Evolutionary conservation across 2,329 filamentous ascomycete species (phyloP).

Genomic region (Chaetomiaceae sp.): DNA sequence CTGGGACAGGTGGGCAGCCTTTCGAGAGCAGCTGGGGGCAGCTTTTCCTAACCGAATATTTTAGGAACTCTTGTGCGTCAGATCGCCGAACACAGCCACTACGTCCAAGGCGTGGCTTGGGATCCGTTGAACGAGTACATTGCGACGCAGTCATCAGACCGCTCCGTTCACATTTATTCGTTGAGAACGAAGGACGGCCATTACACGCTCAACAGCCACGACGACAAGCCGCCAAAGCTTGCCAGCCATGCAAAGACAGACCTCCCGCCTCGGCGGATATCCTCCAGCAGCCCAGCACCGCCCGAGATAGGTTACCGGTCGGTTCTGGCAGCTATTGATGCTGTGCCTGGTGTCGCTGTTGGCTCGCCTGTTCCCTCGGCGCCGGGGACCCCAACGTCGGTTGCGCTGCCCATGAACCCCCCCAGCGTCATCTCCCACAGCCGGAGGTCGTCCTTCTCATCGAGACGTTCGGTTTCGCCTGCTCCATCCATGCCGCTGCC

Average conservation of each 20-base stretch:
- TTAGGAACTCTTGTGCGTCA: slow-evolving; percentile 69
- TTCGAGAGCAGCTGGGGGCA: background rate
- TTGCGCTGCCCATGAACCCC: slow-evolving; percentile 92
- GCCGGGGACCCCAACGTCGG: slow-evolving; percentile 86
- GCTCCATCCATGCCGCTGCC: slow-evolving; percentile 91
- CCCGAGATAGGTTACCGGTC: slow-evolving; percentile 70
- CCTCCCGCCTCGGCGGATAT: slow-evolving; percentile 83
- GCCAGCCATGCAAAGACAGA: slow-evolving; percentile 79
- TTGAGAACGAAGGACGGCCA: slow-evolving; percentile 95
- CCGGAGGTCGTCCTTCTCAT: slow-evolving; percentile 88
- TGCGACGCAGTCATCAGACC: slow-evolving; percentile 94
- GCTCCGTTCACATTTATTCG: slow-evolving; percentile 95
- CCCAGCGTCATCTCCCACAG: slow-evolving; percentile 85
- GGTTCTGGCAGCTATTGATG: slow-evolving; percentile 55
- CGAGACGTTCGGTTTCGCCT: slow-evolving; percentile 82
- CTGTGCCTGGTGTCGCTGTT: slow-evolving; percentile 50
- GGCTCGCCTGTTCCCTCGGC: slow-evolving; percentile 87
- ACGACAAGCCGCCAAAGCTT: slow-evolving; percentile 70
- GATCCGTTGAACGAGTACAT: slow-evolving; percentile 98
- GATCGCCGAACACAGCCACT: slow-evolving; percentile 96
- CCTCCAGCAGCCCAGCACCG: slow-evolving; percentile 86
- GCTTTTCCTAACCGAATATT: slow-evolving; percentile 16
- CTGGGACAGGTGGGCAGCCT: slow-evolving; percentile 64
- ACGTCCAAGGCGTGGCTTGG: slow-evolving; percentile 97
- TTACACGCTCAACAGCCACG: slow-evolving; percentile 65